A percentile compares a stretch with the other conserved stretches of the same genome.
Conservation (phyloP, 2,329 filamentous ascomycete species). For the Colletotrichum lini region DNA sequence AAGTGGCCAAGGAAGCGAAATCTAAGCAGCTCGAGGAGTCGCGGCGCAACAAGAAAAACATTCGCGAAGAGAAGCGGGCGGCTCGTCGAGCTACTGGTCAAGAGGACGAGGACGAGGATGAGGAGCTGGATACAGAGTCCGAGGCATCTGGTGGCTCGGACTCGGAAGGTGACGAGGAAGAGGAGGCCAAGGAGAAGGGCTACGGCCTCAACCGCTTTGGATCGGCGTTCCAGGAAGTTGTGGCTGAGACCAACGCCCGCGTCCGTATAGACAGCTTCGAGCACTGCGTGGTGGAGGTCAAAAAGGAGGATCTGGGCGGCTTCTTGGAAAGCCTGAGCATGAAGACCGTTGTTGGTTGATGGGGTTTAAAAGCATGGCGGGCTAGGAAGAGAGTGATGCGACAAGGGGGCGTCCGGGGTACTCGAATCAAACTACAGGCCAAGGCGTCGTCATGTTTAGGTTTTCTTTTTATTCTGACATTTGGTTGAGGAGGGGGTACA, state of each 20-base stretch:
- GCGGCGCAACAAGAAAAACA: constrained; percentile 69
- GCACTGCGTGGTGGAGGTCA: constrained; percentile 97
- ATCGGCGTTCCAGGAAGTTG: constrained; percentile 94
- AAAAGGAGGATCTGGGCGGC: constrained; percentile 91
- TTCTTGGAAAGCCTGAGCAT: constrained; percentile 94
- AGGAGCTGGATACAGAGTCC: constrained; percentile 62
- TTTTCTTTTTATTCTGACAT: constrained; percentile 4
- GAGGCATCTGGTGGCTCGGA: constrained; percentile 56
- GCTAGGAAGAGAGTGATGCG: neutral
- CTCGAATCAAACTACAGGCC: neutral
- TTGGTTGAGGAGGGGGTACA: neutral
- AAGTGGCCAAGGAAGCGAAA: constrained; percentile 75
- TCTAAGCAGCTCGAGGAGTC: constrained; percentile 73
- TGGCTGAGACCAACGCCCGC: constrained; percentile 88
- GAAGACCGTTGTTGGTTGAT: constrained; percentile 83
- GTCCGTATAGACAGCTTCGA: constrained; percentile 97
- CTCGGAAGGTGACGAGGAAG: constrained; percentile 68
- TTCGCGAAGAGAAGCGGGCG: constrained; percentile 73
- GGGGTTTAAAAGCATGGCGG: neutral
- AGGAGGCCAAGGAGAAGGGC: constrained; percentile 71
- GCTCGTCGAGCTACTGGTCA: constrained; percentile 65
- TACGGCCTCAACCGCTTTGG: constrained; percentile 92
- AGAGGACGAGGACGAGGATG: constrained; percentile 66
- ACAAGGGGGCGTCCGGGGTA: neutral
- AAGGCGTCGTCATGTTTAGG: neutral